Base-by-base conservation (phyloP, 257 asterid species). In the Prunella vulgaris region DNA sequence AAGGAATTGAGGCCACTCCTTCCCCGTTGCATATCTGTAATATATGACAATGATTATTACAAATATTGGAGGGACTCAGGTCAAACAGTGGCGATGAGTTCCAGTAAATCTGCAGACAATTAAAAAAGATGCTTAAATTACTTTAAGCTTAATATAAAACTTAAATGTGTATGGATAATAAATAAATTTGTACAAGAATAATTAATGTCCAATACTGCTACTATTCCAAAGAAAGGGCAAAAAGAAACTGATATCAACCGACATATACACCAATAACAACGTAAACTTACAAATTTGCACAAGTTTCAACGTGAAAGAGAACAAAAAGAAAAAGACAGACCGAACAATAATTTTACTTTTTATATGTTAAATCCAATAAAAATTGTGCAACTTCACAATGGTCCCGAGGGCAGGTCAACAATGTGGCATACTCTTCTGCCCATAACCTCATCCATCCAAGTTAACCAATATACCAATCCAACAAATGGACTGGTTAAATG, bases 1-100 rank as follows among this genome's bases (percentile, higher is more conserved):
- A 88, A 85, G 76, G 95, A 80, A 82, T 84, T 81, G 37, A 85
- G 67, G 72, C 79, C 65, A 76, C 89, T 73, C 79, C 96, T 84
- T 72, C 76, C 87, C 79, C 93, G 81, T 76, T 85, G 95, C 98
- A 88, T 85, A 46, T 79, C 79, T 77, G 44, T 38, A 51, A 35
- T 61, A 44, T 62, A 64, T 65, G 57, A 58, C 38, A 48, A 54
- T 27, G 61, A 42, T 7, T 10, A 65, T 21, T 22, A 25, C 59
- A 48, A 57, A 58, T 18, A 42, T 35, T 44, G 46, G 72, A 51
- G 37, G 28, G 10, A 48, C 9, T 58, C 70, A 60, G 40, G 57
- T 64, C 62, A 38, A 60, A 38, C 12, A 69, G 56, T 30, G 62
- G 68, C n/a, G 21, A 38, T 22, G 30, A 54, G 56, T 57, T 62